phyloP scores from a whole-genome alignment of 108 stramenopile species.

The Skeletonema grethae region DNA sequence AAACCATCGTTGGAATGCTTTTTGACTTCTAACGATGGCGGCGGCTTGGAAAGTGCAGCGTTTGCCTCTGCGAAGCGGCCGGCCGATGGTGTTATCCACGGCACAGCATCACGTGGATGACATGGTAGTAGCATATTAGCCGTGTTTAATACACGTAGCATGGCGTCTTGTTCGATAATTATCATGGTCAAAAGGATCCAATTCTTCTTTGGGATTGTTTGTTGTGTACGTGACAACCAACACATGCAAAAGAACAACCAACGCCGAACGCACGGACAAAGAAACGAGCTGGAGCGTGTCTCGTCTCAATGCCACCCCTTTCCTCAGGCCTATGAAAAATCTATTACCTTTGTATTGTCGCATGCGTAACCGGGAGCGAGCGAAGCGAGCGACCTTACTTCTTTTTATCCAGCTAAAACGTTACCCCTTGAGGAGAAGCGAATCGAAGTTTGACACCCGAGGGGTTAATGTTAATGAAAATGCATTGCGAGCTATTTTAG shows the following conservation, averaged over 20 bases:
- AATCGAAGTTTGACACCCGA: background rate
- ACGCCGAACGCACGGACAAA: background rate
- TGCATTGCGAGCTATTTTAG: too few species aligned
- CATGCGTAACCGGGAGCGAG: too few species aligned
- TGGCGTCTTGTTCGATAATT: slow-evolving; percentile 76
- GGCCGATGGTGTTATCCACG: slow-evolving; percentile 12
- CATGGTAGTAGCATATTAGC: slow-evolving; percentile 30
- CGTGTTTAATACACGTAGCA: slow-evolving; percentile 49
- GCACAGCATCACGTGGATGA: slow-evolving; percentile 29
- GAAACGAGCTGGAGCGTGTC: too few species aligned
- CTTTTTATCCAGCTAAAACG: too few species aligned
- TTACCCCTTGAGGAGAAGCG: background rate
- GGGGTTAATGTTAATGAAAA: too few species aligned
- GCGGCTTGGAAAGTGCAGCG: background rate
- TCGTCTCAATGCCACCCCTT: too few species aligned
- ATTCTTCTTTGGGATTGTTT: background rate
- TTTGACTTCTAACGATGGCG: background rate
- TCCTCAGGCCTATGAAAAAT: too few species aligned
- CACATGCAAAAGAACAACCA: background rate
- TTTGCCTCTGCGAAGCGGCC: background rate
- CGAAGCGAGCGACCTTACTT: too few species aligned
- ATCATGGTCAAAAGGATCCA: slow-evolving; percentile 50
- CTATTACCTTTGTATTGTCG: too few species aligned
- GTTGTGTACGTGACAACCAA: background rate
- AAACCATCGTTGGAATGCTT: slow-evolving; percentile 37